Conservation (phyloP, 805 yeast species). For the Saccharomycopsis amapae region DNA sequence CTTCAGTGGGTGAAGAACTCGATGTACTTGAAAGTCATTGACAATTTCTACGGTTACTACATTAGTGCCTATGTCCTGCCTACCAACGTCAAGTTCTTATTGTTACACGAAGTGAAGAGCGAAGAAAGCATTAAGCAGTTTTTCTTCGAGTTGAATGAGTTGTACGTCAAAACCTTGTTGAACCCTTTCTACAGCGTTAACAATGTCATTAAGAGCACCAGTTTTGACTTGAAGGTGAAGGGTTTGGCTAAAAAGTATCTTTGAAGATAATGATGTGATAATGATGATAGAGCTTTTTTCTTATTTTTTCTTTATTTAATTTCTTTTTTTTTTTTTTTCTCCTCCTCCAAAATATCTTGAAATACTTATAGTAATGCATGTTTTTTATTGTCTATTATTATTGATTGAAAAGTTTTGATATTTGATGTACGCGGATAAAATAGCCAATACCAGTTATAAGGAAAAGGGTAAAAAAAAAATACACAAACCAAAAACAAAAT, state of each 20-base stretch:
- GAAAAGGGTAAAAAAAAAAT: no score
- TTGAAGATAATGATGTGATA: no score
- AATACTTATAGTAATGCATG: no score
- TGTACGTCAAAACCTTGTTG: slow-evolving; percentile 77
- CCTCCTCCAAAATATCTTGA: no score
- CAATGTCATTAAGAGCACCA: slow-evolving; percentile 64
- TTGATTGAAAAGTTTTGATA: neutral
- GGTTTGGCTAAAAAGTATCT: slow-evolving; percentile 69
- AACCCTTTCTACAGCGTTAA: slow-evolving; percentile 81
- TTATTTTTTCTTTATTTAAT: no score
- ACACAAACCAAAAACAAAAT: no score
- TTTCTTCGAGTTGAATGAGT: slow-evolving; percentile 76
- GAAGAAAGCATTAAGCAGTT: slow-evolving; percentile 74
- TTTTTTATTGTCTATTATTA: no score
- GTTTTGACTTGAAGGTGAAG: slow-evolving; percentile 70
- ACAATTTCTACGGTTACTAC: slow-evolving; percentile 73
- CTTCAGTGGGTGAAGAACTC: slow-evolving; percentile 68
- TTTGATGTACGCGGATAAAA: no score
- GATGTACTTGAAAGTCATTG: slow-evolving; percentile 69
- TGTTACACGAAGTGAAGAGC: slow-evolving; percentile 52
- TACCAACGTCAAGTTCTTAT: slow-evolving; percentile 74
- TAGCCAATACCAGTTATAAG: no score
- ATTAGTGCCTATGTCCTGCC: slow-evolving; percentile 86
- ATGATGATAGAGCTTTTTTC: no score
- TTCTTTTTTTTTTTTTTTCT: no score